phyloP scores from a whole-genome alignment of 148 eudicot species.

The Selenicereus undatus region DNA sequence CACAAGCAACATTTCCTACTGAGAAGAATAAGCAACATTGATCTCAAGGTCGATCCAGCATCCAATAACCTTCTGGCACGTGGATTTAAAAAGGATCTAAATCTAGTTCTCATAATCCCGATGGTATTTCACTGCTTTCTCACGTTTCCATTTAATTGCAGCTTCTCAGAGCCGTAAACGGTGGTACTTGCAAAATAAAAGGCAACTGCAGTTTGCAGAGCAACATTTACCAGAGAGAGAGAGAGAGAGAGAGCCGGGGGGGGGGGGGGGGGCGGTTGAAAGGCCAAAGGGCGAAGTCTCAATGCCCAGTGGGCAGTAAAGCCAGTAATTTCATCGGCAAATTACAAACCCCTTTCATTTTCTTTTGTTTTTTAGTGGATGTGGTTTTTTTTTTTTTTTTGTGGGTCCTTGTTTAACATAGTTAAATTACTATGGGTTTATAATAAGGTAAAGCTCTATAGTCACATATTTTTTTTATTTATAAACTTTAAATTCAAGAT shows the following conservation, averaged over 20 bases:
- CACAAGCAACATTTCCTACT: too few species aligned
- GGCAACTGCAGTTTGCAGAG: not conserved
- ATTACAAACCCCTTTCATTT: not conserved
- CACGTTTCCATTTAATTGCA: not conserved
- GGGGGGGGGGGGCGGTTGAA: too few species aligned
- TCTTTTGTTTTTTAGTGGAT: not conserved
- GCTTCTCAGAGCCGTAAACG: not conserved
- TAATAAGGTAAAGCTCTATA: too few species aligned
- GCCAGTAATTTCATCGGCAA: not conserved
- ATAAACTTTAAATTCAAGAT: too few species aligned
- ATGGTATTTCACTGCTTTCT: not conserved
- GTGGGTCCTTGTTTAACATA: too few species aligned
- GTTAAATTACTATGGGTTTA: too few species aligned
- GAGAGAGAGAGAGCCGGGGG: not conserved
- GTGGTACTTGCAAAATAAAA: not conserved
- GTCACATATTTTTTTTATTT: too few species aligned
- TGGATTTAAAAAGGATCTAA: not conserved
- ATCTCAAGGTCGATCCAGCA: too few species aligned
- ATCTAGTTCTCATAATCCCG: not conserved
- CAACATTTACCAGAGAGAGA: not conserved
- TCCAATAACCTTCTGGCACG: not conserved
- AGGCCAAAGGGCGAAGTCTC: not conserved
- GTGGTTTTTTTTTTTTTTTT: not conserved
- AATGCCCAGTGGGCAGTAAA: not conserved
- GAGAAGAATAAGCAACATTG: too few species aligned